Percentiles rank a stretch among this genome's conserved stretches.
Evolutionary conservation across 1,139 yeast genomes (phyloP).

Genomic region (Yamadazyma atmosphaerica): DNA sequence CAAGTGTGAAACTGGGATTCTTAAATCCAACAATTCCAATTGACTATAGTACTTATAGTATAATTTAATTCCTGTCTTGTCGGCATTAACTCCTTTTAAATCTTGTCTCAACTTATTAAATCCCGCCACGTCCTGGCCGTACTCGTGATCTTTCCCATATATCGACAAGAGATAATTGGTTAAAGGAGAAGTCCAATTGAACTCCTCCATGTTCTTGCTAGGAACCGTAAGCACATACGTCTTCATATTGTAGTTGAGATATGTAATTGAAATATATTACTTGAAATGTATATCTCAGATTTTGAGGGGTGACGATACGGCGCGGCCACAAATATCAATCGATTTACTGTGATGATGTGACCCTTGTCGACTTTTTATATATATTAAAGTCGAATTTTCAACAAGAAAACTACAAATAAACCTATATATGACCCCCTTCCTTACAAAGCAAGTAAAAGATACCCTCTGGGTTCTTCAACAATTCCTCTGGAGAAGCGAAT

Average conservation of each 20-base stretch:
- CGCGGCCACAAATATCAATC: no score
- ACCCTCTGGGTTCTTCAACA: constrained; percentile 23
- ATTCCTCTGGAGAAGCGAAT: constrained; percentile 29
- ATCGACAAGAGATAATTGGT: constrained; percentile 57
- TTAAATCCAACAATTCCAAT: constrained; percentile 72
- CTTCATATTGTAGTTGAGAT: constrained; percentile 25
- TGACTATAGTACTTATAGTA: constrained; percentile 78
- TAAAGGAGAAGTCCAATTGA: constrained; percentile 70
- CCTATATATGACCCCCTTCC: constrained; percentile 28
- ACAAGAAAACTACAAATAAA: no score
- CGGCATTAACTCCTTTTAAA: constrained; percentile 56
- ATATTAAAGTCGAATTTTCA: no score
- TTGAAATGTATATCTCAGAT: not conserved
- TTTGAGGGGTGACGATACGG: not conserved
- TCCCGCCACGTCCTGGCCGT: constrained; percentile 53
- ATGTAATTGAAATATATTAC: no score
- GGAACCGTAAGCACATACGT: constrained; percentile 39
- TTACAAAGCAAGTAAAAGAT: constrained; percentile 34
- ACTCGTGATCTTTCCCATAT: constrained; percentile 65
- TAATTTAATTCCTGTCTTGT: constrained; percentile 48
- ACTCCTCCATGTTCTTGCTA: constrained; percentile 54
- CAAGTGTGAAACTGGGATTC: constrained; percentile 67
- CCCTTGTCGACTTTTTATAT: no score
- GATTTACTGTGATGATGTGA: no score
- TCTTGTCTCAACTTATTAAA: constrained; percentile 66